Percentiles rank a stretch among this genome's conserved stretches.
Evolutionary conservation across 352 stramenopile species (phyloP).

Genomic region (Phytophthora crassamura): DNA sequence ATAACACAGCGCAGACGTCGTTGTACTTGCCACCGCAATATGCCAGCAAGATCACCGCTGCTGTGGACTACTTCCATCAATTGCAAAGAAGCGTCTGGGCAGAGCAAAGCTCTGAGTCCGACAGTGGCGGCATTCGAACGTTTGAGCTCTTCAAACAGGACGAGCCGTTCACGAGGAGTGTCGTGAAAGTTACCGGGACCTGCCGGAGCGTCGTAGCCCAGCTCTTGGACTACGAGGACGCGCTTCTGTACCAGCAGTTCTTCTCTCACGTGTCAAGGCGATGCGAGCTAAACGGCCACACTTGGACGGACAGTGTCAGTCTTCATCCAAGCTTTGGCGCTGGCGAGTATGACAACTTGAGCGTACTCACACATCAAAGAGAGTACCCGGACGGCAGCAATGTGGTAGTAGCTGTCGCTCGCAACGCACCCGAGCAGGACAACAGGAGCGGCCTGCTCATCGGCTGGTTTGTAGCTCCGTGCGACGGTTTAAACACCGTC

Average conservation of each 20-base stretch:
- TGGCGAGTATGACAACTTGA: conserved; percentile 13
- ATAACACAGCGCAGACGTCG: conserved; percentile 6
- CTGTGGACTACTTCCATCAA: conserved; percentile 72
- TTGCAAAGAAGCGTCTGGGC: conserved; percentile 66
- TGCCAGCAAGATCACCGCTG: conserved; percentile 59
- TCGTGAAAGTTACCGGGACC: conserved; percentile 49
- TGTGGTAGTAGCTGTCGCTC: conserved; percentile 53
- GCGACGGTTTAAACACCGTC: conserved; percentile 39
- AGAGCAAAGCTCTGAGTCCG: conserved; percentile 17
- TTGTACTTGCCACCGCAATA: conserved; percentile 59
- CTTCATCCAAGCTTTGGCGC: conserved; percentile 41
- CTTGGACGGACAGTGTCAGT: conserved; percentile 56
- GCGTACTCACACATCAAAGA: conserved; percentile 57
- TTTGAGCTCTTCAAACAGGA: conserved; percentile 52
- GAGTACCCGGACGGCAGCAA: conserved; percentile 69
- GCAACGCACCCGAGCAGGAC: conserved; percentile 22
- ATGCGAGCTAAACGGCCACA: conserved; percentile 58
- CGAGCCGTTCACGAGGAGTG: conserved; percentile 60
- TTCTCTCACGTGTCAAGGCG: conserved; percentile 49
- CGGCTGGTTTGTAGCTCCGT: conserved; percentile 63
- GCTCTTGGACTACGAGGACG: conserved; percentile 59
- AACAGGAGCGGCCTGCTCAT: conserved; percentile 55
- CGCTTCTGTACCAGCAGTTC: conserved; percentile 57
- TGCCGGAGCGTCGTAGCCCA: conserved; percentile 46
- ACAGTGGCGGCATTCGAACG: conserved; percentile 35